Base-by-base conservation (phyloP, 768 basidiomycete species). In the Amanita jacksonii region DNA sequence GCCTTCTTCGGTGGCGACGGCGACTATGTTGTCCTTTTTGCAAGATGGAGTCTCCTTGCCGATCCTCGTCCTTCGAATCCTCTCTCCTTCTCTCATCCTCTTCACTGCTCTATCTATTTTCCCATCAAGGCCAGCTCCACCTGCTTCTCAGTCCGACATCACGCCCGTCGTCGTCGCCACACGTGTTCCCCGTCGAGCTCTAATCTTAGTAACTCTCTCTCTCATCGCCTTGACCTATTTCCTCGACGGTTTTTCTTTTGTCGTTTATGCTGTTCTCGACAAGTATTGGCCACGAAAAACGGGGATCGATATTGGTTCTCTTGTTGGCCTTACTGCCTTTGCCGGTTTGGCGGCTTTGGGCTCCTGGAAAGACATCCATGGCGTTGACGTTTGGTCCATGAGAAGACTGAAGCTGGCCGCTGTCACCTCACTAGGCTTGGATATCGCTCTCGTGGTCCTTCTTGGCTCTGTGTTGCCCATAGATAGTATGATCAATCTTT, bases 341-440 rank as follows among this genome's bases (percentile, higher is more conserved):
- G 65, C 77, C 27, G 81, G 82, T 28, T 65, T 90, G 38, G 82
- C 85, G 10, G 77, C 78, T 8, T 64, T 87, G 34, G 87, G 87
- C 7, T 72, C 83, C 9, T 88, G 79, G 76, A 87, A 89, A 61
- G 85, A 86, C 49, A 65, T 83, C 43, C 72, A 76, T 23, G 82
- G 81, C 27, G 70, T 79, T 27, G 67, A 76, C 30, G 76, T 85
- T 13, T 87, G 83, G 85, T 70, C 68, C 25, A 56, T 76, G 52
- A 75, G 57, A 49, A 71, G 77, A 37, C 59, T 86, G 52, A 84
- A 70, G 57, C 35, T 65, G 5, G 70, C 76, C 34, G 61, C 85
- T 25, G 57, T 73, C 15, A 49, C 70, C 34, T 71, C 82, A 8
- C 59, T 85, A 36, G 63, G 57, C 4, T 56, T 84, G 41, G 88